Conservation (phyloP, 2,329 filamentous ascomycete genomes). For the Epichloe baconii region DNA sequence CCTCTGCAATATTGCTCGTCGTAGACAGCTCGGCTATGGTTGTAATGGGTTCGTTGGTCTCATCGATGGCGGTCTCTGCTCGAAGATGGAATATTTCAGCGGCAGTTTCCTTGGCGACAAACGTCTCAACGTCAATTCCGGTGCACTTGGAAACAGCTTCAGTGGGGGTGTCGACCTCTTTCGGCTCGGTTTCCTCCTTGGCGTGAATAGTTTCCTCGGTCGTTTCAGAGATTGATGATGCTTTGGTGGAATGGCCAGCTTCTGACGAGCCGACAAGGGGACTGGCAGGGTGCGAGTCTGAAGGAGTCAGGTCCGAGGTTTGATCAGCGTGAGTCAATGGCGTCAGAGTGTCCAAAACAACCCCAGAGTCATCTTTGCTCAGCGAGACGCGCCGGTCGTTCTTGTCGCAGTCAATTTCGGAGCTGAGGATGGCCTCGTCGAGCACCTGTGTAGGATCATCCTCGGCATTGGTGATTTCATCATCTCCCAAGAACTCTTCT, state of each 20-base stretch:
- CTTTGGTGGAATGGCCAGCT: slow-evolving; percentile 45
- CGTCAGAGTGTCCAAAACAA: slow-evolving; percentile 35
- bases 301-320: slow-evolving; percentile 32
- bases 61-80: background rate
- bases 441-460: slow-evolving; percentile 4
- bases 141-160: background rate
- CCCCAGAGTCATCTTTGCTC: slow-evolving; percentile 40
- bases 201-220: slow-evolving; percentile 45
- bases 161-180: slow-evolving; percentile 3
- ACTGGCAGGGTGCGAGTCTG: slow-evolving; percentile 46
- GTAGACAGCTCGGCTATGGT: background rate
- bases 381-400: slow-evolving; percentile 23
- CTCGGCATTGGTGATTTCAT: slow-evolving; percentile 8
- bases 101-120: background rate
- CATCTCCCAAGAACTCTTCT: slow-evolving; percentile 1
- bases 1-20: background rate
- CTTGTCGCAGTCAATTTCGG: slow-evolving; percentile 13
- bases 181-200: slow-evolving; percentile 13
- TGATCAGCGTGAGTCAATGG: slow-evolving; percentile 31
- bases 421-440: slow-evolving; percentile 13
- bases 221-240: slow-evolving; percentile 50
- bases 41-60: background rate
- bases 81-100: background rate
- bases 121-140: background rate
- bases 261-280: slow-evolving; percentile 41